Conservation (phyloP, 1,284 basidiomycete species). For the Cystobasidiaceae sp. region DNA sequence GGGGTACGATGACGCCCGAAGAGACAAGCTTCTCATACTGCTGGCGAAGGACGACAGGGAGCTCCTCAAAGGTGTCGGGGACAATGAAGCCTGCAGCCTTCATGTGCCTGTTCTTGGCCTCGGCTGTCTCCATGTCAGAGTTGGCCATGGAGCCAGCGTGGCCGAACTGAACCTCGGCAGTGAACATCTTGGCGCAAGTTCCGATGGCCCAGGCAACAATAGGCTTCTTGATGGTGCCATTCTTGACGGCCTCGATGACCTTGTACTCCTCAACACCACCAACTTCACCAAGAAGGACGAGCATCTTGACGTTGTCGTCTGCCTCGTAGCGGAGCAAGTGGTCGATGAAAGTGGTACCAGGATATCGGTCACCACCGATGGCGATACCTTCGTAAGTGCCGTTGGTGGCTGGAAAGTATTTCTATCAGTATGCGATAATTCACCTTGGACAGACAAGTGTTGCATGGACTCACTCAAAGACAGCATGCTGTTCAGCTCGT, state of each 20-base stretch:
- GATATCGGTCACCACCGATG: conserved; percentile 98
- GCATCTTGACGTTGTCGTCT: conserved; percentile 97
- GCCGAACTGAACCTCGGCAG: conserved; percentile 98
- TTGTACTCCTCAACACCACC: conserved; percentile 99
- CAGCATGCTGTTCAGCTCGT: conserved; percentile 99
- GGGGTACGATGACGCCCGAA: conserved; percentile 64
- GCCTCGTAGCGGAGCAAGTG: conserved; percentile 95
- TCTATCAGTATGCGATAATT: background rate
- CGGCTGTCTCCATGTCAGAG: conserved; percentile 93
- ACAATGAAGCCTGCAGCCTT: conserved; percentile 91
- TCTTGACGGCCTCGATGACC: conserved; percentile 95
- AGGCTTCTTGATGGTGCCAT: conserved; percentile 90
- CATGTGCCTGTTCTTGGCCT: conserved; percentile 96
- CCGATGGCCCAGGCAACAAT: conserved; percentile 99
- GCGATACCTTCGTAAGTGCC: conserved; percentile 99
- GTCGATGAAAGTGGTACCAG: conserved; percentile 97
- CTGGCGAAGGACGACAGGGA: conserved; percentile 75
- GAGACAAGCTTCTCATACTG: conserved; percentile 79
- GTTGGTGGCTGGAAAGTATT: conserved; percentile 64
- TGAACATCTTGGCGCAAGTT: conserved; percentile 99
- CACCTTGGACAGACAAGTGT: background rate
- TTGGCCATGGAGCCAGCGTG: conserved; percentile 98
- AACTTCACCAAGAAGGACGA: conserved; percentile 96
- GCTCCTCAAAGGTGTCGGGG: conserved; percentile 94
- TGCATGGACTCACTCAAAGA: conserved; percentile 55